A percentile compares a stretch with the other conserved stretches of the same genome.
phyloP scores from a whole-genome alignment of 495 filamentous ascomycete genomes.

The Aspergillus hancockii region DNA sequence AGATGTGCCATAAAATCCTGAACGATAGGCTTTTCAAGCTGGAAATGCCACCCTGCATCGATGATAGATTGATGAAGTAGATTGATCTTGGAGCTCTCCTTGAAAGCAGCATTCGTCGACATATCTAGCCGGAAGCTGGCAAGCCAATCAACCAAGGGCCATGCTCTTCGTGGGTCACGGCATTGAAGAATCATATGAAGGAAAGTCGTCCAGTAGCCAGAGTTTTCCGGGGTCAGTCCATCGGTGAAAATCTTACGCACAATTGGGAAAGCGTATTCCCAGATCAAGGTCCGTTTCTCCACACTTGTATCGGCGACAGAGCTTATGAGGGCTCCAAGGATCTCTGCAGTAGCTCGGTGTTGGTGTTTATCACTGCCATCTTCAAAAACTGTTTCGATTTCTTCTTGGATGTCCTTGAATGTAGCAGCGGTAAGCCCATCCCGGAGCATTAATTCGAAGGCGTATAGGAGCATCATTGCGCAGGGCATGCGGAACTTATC shows the following conservation, averaged over 20 bases:
- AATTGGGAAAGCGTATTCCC: constrained; percentile 89
- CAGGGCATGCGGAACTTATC: constrained; percentile 90
- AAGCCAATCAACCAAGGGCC: constrained; percentile 84
- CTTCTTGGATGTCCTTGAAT: constrained; percentile 84
- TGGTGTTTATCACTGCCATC: constrained; percentile 98
- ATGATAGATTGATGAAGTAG: constrained; percentile 84
- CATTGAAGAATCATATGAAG: constrained; percentile 81
- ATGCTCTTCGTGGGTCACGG: constrained; percentile 83
- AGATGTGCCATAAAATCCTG: constrained; percentile 88
- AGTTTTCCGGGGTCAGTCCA: constrained; percentile 91
- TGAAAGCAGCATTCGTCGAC: constrained; percentile 95
- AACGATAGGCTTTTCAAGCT: constrained; percentile 84
- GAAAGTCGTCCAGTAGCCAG: constrained; percentile 90
- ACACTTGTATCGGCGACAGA: constrained; percentile 70
- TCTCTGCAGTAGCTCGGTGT: constrained; percentile 93
- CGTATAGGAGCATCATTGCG: constrained; percentile 79
- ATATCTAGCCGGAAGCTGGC: constrained; percentile 88
- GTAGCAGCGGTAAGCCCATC: constrained; percentile 71
- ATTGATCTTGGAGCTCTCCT: constrained; percentile 95
- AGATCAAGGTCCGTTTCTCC: constrained; percentile 70
- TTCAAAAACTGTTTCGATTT: constrained; percentile 72
- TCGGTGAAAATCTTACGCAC: constrained; percentile 82
- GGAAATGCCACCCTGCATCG: constrained; percentile 95
- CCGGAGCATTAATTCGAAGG: constrained; percentile 80
- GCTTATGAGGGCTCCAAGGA: constrained; percentile 79